Conservation (phyloP, 2,329 filamentous ascomycete genomes). For the Colletotrichum limetticola region DNA sequence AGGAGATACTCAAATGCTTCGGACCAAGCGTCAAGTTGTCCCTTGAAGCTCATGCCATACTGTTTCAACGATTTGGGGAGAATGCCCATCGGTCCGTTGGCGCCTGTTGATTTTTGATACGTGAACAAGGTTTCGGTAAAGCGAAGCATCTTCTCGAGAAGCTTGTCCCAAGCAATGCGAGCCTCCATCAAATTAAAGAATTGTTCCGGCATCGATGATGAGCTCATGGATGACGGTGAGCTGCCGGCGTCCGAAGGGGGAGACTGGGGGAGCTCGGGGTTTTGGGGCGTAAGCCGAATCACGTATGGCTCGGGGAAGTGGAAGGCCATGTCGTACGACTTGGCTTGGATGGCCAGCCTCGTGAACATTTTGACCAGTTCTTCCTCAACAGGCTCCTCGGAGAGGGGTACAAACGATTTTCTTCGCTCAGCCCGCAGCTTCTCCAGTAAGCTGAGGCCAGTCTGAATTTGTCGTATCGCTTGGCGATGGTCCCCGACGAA, state of each 20-base stretch:
- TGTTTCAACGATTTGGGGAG: constrained; percentile 60
- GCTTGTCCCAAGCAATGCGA: constrained; percentile 64
- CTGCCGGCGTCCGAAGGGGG: constrained; percentile 53
- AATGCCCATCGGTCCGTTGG: constrained; percentile 63
- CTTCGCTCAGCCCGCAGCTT: constrained; percentile 59
- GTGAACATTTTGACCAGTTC: constrained; percentile 73
- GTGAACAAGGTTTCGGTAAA: constrained; percentile 67
- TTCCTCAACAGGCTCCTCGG: constrained; percentile 63
- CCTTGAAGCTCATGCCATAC: constrained; percentile 59
- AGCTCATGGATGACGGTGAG: constrained; percentile 52
- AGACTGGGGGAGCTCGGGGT: constrained; percentile 48
- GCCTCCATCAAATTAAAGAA: constrained; percentile 66
- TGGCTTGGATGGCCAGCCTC: constrained; percentile 71
- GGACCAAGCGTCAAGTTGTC: constrained; percentile 65
- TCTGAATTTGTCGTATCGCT: constrained; percentile 71
- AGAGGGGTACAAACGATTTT: constrained; percentile 48
- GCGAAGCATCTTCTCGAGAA: constrained; percentile 66
- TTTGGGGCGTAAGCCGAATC: constrained; percentile 59
- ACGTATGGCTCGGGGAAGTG: constrained; percentile 73
- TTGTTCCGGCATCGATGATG: constrained; percentile 51
- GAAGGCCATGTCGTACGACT: constrained; percentile 76
- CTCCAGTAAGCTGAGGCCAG: constrained; percentile 65
- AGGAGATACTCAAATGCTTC: constrained; percentile 67
- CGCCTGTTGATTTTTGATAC: constrained; percentile 49
- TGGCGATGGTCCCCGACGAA: constrained; percentile 72